These are phyloP conservation scores for Fomitopsis pinicola DNA, from an alignment of 1,284 basidiomycete species.

Conservation along the genomic window DNA sequence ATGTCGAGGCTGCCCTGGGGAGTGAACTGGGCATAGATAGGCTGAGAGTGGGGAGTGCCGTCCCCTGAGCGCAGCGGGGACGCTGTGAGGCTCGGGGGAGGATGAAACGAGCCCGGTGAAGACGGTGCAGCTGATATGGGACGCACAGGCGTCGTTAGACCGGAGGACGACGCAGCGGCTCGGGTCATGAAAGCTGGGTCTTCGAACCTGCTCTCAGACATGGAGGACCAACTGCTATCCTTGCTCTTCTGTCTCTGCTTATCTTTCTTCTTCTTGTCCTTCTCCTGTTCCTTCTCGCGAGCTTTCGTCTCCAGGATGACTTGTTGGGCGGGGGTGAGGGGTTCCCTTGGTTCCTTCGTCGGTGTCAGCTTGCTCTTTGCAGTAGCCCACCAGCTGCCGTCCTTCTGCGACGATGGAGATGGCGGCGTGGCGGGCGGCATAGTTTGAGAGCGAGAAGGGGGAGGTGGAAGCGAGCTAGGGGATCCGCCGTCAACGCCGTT, in stretches of 20 bases:
- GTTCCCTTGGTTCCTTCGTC: constrained; percentile 71
- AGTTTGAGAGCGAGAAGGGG: constrained; percentile 51
- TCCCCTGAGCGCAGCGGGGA: constrained; percentile 48
- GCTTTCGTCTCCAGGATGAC: constrained; percentile 68
- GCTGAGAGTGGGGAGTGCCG: constrained; percentile 57
- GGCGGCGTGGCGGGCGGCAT: constrained; percentile 41
- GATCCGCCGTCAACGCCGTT: constrained; percentile 33
- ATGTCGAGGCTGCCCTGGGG: constrained; percentile 66
- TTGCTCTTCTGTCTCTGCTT: constrained; percentile 28
- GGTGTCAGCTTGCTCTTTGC: constrained; percentile 74
- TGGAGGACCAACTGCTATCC: constrained; percentile 45
- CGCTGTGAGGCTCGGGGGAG: constrained; percentile 55
- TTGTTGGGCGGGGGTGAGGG: constrained; percentile 75
- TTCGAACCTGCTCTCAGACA: constrained; percentile 42
- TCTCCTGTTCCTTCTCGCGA: constrained; percentile 49
- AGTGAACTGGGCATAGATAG: constrained; percentile 71
- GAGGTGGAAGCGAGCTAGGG: constrained; percentile 35
- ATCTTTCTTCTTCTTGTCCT: constrained; percentile 45
- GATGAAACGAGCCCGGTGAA: constrained; percentile 55
- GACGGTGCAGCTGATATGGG: constrained; percentile 45
- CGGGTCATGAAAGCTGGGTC: constrained; percentile 58
- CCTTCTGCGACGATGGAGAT: constrained; percentile 62
- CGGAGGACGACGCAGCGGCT: constrained; percentile 30
- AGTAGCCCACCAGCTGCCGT: constrained; percentile 60
- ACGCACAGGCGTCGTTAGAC: constrained; percentile 29